A percentile compares a stretch with the other conserved stretches of the same genome.
These are phyloP conservation scores for Codiaeum variegatum DNA, from an alignment of 441 rosid species.

Conservation along the genomic window DNA sequence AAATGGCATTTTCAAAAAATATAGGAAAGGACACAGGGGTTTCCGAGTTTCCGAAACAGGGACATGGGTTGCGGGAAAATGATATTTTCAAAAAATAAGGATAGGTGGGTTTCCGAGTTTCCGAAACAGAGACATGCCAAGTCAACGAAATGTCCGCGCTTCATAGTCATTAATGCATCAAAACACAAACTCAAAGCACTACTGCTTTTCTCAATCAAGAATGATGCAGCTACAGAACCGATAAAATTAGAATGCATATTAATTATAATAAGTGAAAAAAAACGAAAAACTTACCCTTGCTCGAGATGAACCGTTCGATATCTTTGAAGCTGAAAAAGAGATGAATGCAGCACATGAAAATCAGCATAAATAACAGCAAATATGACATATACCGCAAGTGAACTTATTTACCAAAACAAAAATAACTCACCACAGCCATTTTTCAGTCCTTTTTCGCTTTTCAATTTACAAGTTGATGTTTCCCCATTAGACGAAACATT, in stretches of 20 bases:
- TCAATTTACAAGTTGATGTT: conserved; percentile 19
- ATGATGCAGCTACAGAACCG: not conserved
- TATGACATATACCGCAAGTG: not conserved
- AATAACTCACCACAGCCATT: conserved; percentile 24
- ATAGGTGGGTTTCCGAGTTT: too few species aligned
- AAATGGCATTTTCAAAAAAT: too few species aligned
- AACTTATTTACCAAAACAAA: not conserved
- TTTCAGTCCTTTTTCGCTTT: conserved; percentile 20
- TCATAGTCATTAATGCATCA: too few species aligned
- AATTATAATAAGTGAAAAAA: not conserved
- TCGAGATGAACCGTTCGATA: conserved; percentile 20
- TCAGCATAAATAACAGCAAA: not conserved
- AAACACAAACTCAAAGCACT: not conserved
- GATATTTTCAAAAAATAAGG: too few species aligned
- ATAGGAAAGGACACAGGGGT: too few species aligned
- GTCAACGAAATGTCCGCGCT: too few species aligned
- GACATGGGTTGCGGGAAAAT: too few species aligned
- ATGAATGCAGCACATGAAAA: conserved; percentile 11
- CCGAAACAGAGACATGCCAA: too few species aligned
- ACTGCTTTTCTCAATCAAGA: not conserved
- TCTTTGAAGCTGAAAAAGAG: conserved; percentile 27
- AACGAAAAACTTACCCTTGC: conserved; percentile 25
- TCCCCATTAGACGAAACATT: conserved; percentile 20
- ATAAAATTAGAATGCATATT: conserved; percentile 9
- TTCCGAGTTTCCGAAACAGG: too few species aligned